Base-by-base conservation (phyloP, 345 rosid genomes). In the Salix exigua region DNA sequence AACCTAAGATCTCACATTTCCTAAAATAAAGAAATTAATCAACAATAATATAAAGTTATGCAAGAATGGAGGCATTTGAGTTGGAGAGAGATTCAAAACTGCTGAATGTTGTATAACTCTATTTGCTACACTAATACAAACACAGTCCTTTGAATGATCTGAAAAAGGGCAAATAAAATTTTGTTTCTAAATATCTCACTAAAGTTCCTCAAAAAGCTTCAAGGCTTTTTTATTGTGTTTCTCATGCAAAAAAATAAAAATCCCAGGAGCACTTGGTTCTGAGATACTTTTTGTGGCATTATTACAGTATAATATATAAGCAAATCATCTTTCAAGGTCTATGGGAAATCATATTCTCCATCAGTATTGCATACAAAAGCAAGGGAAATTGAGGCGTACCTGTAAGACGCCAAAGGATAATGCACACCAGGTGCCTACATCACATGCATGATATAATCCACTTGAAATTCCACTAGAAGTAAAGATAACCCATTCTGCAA, bases 381-480 rank as follows among this genome's bases (percentile, higher is more conserved):
- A 16, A 28, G 42, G 26, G 50, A 31, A 62, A 30, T 68, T n/a
- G 33, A 46, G 26, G 44, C 25, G 58, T 78, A 91, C 99, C 96
- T 96, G 99, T 71, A 96, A 88, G 74, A 91, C 97, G 71, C 82
- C 61, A 83, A 81, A 96, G 73, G 85, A 86, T 84, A 96, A 82
- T 62, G 61, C 92, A 78, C 99, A 93, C 98, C 98, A 90, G 50
- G 94, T 92, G 82, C 97, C 98, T 25, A 91, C 94, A 77, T 93
- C 99, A 72, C 99, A 96, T 37, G 99, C 98, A 85, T 96, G 99
- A 83, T 96, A 96, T 69, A 96, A 79, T 71, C 91, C 99, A 80
- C 99, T 96, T 26, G 97, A 88, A 85, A 93, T 89, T 70, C 97
- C 97, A 71, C 99, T 96, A 13, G 86, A 80, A 7, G 99, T 96